These are phyloP conservation scores for Mortierella sp. DNA, from an alignment of 371 early-diverging fungal species.

Conservation along the genomic window DNA sequence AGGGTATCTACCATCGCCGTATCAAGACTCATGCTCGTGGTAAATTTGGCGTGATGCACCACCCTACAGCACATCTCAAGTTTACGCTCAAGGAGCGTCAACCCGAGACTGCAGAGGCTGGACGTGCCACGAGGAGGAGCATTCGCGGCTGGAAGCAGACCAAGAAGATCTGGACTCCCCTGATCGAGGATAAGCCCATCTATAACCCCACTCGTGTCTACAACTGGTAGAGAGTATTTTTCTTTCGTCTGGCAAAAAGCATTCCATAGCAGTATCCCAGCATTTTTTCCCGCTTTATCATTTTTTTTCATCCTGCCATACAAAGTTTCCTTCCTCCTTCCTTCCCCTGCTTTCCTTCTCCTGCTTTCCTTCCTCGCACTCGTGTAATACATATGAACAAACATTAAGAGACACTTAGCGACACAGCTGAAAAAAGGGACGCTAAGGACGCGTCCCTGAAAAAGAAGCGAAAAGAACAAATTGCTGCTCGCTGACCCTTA, in stretches of 20 bases:
- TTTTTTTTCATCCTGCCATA: not conserved
- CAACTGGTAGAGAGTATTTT: slow-evolving; percentile 75
- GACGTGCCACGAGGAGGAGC: slow-evolving; percentile 64
- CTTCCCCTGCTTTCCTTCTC: no score
- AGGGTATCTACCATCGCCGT: slow-evolving; percentile 82
- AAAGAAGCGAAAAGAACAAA: slow-evolving; percentile 22
- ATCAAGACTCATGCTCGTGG: slow-evolving; percentile 87
- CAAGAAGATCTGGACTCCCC: slow-evolving; percentile 80
- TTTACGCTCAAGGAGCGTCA: slow-evolving; percentile 78
- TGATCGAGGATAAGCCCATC: slow-evolving; percentile 82
- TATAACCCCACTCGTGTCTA: slow-evolving; percentile 82
- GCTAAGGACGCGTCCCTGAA: not conserved
- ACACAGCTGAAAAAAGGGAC: not conserved
- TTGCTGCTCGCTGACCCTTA: slow-evolving; percentile 13
- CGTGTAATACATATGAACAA: slow-evolving; percentile 15
- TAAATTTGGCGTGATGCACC: slow-evolving; percentile 84
- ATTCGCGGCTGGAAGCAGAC: slow-evolving; percentile 73
- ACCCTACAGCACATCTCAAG: slow-evolving; percentile 87
- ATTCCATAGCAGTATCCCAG: slow-evolving; percentile 10
- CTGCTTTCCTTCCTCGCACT: not conserved
- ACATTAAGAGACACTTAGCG: slow-evolving; percentile 2
- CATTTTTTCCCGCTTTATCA: slow-evolving; percentile 1
- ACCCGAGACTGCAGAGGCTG: slow-evolving; percentile 45
- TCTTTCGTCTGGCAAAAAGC: not conserved
- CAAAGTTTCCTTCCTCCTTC: no score